These are phyloP conservation scores for Neurospora sp. DNA, from an alignment of 495 filamentous ascomycete genomes.

Conservation along the genomic window DNA sequence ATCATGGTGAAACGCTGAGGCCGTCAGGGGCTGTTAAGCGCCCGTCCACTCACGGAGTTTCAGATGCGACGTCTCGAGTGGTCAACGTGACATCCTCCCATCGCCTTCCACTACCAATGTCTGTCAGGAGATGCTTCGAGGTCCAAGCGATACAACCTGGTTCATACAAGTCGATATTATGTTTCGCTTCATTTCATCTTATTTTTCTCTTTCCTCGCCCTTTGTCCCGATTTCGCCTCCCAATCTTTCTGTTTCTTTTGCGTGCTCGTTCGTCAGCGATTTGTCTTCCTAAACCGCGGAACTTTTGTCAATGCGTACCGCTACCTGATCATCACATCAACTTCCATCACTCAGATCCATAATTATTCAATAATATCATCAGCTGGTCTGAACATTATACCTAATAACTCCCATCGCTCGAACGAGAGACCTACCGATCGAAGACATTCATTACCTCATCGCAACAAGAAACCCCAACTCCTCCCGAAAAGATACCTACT, in stretches of 20 bases:
- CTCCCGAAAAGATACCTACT: neutral
- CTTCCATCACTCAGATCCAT: neutral
- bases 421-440: neutral
- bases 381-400: neutral
- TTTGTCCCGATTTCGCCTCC: neutral
- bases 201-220: neutral
- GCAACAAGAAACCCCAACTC: neutral
- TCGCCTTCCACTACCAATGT: neutral
- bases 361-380: neutral
- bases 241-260: neutral
- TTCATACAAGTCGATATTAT: neutral
- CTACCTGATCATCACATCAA: neutral
- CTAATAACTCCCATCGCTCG: neutral
- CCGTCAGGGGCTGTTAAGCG: neutral
- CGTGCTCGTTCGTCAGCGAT: neutral
- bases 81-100: neutral
- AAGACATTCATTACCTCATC: neutral
- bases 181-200: neutral
- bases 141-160: neutral
- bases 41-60: neutral
- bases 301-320: neutral
- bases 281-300: neutral
- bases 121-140: neutral
- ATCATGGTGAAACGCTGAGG: neutral
- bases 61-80: neutral